Percentiles rank a stretch among this genome's conserved stretches.
phyloP scores from a whole-genome alignment of 2,329 filamentous ascomycete species.

The Beauveria sp. region DNA sequence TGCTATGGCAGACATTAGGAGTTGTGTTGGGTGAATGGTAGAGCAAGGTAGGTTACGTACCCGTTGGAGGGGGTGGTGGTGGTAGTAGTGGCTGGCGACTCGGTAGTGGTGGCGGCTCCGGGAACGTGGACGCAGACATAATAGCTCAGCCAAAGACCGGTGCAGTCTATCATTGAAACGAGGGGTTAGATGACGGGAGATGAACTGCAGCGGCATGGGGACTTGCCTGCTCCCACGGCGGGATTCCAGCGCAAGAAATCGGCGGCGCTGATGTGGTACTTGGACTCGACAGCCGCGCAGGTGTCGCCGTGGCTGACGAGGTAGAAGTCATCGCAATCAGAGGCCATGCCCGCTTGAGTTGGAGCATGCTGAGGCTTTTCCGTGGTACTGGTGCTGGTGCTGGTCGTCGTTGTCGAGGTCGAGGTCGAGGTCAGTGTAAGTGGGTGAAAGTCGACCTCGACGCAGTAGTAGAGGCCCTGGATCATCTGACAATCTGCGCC shows the following conservation, averaged over 20 bases:
- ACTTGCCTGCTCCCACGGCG: not conserved
- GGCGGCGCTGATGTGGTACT: not conserved
- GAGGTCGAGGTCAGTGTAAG: not conserved
- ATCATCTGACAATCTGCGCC: not conserved
- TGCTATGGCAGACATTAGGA: not conserved
- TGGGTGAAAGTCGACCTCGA: not conserved
- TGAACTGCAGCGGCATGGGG: not conserved
- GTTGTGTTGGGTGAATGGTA: not conserved
- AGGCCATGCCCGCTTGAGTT: not conserved
- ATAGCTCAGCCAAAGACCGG: not conserved
- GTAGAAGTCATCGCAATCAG: not conserved
- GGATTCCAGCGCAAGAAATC: not conserved
- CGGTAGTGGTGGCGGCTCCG: not conserved
- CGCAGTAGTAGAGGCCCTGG: constrained; percentile 1
- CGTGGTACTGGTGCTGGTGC: not conserved
- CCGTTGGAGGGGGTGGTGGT: not conserved
- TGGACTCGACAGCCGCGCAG: not conserved
- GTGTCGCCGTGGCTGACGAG: not conserved
- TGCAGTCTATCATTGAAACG: not conserved
- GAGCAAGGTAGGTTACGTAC: not conserved
- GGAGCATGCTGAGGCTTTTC: not conserved
- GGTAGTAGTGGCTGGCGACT: not conserved
- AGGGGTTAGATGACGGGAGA: not conserved
- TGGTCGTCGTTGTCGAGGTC: not conserved
- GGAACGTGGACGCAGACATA: not conserved